A percentile compares a stretch with the other conserved stretches of the same genome.
These are phyloP conservation scores for Cercophora sp. DNA, from an alignment of 495 filamentous ascomycete species.

Conservation along the genomic window DNA sequence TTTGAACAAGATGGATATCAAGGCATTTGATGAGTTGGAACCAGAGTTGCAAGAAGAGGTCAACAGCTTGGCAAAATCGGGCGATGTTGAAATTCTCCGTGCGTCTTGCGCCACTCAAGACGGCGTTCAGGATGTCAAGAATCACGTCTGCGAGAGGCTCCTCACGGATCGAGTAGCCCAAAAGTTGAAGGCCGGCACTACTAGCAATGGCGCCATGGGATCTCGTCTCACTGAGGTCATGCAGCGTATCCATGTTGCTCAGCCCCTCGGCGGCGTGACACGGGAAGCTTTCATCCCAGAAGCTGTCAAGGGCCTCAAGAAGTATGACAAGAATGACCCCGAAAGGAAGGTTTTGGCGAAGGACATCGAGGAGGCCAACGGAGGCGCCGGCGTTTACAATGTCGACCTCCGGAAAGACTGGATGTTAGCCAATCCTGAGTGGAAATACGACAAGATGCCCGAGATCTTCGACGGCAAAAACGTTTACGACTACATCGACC, in stretches of 20 bases:
- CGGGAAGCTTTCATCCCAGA: constrained; percentile 88
- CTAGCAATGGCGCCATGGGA: constrained; percentile 64
- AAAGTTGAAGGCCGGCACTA: constrained; percentile 87
- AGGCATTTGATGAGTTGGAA: constrained; percentile 82
- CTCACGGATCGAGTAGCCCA: constrained; percentile 89
- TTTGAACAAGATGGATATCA: constrained; percentile 96
- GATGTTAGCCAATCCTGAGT: constrained; percentile 74
- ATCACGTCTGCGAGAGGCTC: constrained; percentile 87
- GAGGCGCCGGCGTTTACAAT: constrained; percentile 92
- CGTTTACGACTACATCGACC: constrained; percentile 93
- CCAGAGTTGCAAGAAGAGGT: constrained; percentile 72
- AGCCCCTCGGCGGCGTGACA: constrained; percentile 73
- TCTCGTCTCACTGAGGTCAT: constrained; percentile 84
- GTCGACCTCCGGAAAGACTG: constrained; percentile 86
- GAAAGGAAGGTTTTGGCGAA: constrained; percentile 71
- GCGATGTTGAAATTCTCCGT: constrained; percentile 85
- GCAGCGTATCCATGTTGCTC: constrained; percentile 89
- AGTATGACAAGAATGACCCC: constrained; percentile 86
- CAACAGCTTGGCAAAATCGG: constrained; percentile 73
- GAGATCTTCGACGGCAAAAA: constrained; percentile 90
- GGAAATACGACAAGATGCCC: constrained; percentile 94
- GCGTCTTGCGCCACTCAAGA: constrained; percentile 93
- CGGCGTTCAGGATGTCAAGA: constrained; percentile 90
- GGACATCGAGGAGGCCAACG: constrained; percentile 88
- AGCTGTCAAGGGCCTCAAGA: constrained; percentile 70